These are phyloP conservation scores for Ogataea pignaliae DNA, from an alignment of 805 yeast species.

Conservation along the genomic window DNA sequence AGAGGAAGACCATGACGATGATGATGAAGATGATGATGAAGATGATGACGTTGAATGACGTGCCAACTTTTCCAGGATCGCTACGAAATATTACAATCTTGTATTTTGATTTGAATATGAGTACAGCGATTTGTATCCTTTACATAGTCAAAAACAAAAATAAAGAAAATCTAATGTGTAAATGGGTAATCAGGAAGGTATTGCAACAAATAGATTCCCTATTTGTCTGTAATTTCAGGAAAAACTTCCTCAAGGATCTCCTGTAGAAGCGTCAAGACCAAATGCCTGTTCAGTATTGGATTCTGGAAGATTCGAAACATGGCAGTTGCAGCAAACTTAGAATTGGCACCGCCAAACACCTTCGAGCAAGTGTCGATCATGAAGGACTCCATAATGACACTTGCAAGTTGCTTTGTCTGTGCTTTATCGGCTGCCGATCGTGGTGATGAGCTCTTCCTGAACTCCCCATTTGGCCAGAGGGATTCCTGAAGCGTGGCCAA, in stretches of 20 bases:
- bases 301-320: constrained; percentile 71
- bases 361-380: constrained; percentile 63
- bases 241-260: constrained; percentile 46
- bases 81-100: too few species aligned
- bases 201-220: neutral
- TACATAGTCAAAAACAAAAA: too few species aligned
- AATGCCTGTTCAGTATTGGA: constrained; percentile 60
- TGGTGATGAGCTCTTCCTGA: constrained; percentile 39
- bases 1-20: too few species aligned
- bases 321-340: constrained; percentile 56
- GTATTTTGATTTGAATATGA: too few species aligned
- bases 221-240: constrained; percentile 25
- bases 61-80: too few species aligned
- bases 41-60: too few species aligned
- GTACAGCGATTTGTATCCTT: too few species aligned
- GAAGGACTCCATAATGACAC: constrained; percentile 47
- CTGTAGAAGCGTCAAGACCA: constrained; percentile 58
- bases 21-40: too few species aligned
- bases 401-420: constrained; percentile 54
- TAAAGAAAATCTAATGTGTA: too few species aligned
- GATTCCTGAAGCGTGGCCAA: constrained; percentile 27
- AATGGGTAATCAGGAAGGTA: too few species aligned
- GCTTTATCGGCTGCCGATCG: constrained; percentile 50
- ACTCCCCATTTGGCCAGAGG: constrained; percentile 50
- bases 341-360: constrained; percentile 65